These are phyloP conservation scores for Bryoglossum gracile DNA, from an alignment of 495 filamentous ascomycete species.

Conservation along the genomic window DNA sequence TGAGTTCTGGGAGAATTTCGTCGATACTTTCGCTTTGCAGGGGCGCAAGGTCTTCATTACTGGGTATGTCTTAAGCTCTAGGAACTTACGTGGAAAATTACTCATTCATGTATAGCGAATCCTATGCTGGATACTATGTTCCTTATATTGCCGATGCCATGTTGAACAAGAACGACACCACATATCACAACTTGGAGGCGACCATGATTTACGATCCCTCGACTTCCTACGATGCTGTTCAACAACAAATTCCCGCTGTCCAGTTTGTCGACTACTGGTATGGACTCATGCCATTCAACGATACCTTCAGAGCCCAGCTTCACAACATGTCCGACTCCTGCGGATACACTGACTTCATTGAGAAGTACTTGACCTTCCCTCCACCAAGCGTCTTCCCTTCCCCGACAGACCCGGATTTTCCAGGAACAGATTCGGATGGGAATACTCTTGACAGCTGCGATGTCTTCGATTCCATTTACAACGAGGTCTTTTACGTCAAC, in stretches of 20 bases:
- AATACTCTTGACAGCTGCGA: constrained; percentile 40
- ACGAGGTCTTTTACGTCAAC: constrained; percentile 53
- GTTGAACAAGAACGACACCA: constrained; percentile 58
- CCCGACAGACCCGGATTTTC: no score
- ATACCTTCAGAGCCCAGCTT: constrained; percentile 53
- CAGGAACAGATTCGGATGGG: constrained; percentile 16
- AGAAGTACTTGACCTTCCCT: constrained; percentile 59
- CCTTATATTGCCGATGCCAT: constrained; percentile 74
- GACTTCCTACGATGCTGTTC: constrained; percentile 43
- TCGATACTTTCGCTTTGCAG: constrained; percentile 58
- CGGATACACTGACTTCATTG: constrained; percentile 56
- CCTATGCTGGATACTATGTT: constrained; percentile 56
- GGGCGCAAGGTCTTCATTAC: constrained; percentile 59
- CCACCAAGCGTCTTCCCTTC: constrained; percentile 52
- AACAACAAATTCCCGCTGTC: constrained; percentile 48
- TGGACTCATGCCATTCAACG: constrained; percentile 57
- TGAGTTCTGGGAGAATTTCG: constrained; percentile 63
- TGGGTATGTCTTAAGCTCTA: no score
- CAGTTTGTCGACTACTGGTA: constrained; percentile 57
- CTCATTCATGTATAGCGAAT: no score
- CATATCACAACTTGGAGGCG: constrained; percentile 59
- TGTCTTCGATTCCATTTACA: constrained; percentile 47
- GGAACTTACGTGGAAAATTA: no score
- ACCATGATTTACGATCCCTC: constrained; percentile 65
- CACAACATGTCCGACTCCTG: constrained; percentile 49